These are phyloP conservation scores for Nicotiana obtusifolia DNA, from an alignment of 257 asterid genomes.

Conservation along the genomic window DNA sequence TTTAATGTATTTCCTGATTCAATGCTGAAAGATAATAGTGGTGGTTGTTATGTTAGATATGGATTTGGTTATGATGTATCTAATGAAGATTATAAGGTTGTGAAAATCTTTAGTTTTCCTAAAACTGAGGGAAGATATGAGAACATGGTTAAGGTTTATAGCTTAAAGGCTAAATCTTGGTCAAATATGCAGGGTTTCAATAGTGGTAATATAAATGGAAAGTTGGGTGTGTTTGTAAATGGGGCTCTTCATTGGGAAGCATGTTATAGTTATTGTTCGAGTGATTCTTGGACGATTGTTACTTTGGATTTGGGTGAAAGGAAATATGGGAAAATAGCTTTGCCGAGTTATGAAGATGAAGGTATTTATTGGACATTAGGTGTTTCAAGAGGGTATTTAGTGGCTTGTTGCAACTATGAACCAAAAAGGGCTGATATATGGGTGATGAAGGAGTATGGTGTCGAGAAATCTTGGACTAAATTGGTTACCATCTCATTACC, in stretches of 20 bases:
- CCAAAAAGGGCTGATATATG: conserved; percentile 19
- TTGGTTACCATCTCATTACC: conserved; percentile 5
- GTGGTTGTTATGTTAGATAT: conserved; percentile 12
- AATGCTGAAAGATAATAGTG: background rate
- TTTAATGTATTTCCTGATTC: conserved; percentile 35
- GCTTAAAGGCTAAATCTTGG: conserved; percentile 26
- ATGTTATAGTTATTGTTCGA: background rate
- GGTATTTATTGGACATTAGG: background rate
- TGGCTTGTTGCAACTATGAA: conserved; percentile 3
- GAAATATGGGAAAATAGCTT: background rate
- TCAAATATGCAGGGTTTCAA: background rate
- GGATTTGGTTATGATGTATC: conserved; percentile 49
- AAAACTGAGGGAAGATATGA: background rate
- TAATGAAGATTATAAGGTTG: conserved; percentile 36
- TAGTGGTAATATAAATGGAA: background rate
- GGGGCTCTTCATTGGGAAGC: conserved; percentile 32
- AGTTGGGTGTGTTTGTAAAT: conserved; percentile 12
- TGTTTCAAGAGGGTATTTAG: conserved; percentile 17
- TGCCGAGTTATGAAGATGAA: background rate
- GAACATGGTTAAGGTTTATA: conserved; percentile 16
- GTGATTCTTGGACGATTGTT: conserved; percentile 11
- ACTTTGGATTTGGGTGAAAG: conserved; percentile 10
- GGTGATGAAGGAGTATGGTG: conserved; percentile 35
- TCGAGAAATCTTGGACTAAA: conserved; percentile 29
- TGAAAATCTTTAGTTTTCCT: conserved; percentile 8